Base-by-base conservation (phyloP, 179 eudicot species). In the Pouteria campechiana region DNA sequence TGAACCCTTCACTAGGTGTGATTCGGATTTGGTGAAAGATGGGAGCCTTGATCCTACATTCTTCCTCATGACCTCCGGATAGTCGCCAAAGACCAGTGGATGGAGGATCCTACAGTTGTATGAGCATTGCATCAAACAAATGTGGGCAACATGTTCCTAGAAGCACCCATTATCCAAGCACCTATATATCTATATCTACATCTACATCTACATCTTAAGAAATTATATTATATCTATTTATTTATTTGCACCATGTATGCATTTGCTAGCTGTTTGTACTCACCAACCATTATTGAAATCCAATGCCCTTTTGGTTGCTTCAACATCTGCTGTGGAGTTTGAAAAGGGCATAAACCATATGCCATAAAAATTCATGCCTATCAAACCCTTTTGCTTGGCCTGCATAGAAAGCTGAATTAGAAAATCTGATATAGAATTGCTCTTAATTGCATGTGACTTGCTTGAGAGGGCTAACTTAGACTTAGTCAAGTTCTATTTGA, bases 241-340 rank as follows among this genome's bases (percentile, higher is more conserved):
- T n/a, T n/a, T n/a, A n/a, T n/a, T n/a, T n/a, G n/a, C n/a, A n/a
- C n/a, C n/a, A n/a, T n/a, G n/a, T n/a, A n/a, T n/a, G n/a, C n/a
- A n/a, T n/a, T n/a, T n/a, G n/a, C 16, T 37, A 12, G 28, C 11
- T 8, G 37, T 8, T 15, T 28, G 40, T 22, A 53, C 81, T 75
- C 38, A 83, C 94, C 83, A 73, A 44, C 89, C 84, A 18, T 68
- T 24, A 33, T 21, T 61, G 42, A 74, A 81, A 1, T 75, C 84
- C n/a, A 31, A 54, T 41, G 64, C 55, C 57, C 92, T 57, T 36
- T 61, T 62, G 6, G 77, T 34, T 22, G 92, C 95, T 12, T 33
- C 32, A n/a, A 55, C 44, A 52, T 84, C 87, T 37, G 55, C 75
- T 13, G 35, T 63, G 38, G 69, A 17, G 53, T 68, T 58, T 7